Base-by-base conservation (phyloP, 306 rosid species). In the Astragalus glycyphyllos region DNA sequence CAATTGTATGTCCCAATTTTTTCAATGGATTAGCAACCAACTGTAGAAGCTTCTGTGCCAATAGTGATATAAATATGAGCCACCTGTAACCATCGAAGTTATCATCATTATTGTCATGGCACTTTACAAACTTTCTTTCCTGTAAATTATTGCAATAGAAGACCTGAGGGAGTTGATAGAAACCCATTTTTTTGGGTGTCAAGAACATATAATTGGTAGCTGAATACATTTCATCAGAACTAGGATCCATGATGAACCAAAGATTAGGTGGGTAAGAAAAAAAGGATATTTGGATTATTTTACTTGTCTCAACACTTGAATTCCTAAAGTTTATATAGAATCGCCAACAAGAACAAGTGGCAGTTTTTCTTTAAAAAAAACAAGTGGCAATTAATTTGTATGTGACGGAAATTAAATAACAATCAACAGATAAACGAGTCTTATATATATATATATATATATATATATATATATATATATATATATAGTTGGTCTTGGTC, bases 161-260 rank as follows among this genome's bases (percentile, higher is more conserved):
- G 47, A 84, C 32, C 44, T 12, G 49, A 58, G 80, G 12, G 37
- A 82, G 81, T 73, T 86, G 86, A 35, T 69, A 42, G 37, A 84
- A 75, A 8, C 86, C 64, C 76, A 75, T 45, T 4, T 84, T 77
- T 31, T 82, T 58, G 11, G 81, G 94, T 8, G 53, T 78, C 87
- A 84, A 58, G 10, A 84, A 20, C 83, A 86, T 26, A 10, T 70
- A 73, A 3, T 31, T 61, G 69, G 77, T 14, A 29, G 80, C 79
- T 31, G 78, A 80, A 53, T 51, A 9, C 13, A 54, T 80, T 58
- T 81, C 6, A 38, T 58, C 42, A 45, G 78, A 57, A 4, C 16
- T 5, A 10, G 3, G 0, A 42, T 13, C 49, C 75, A 71, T 67
- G 73, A 65, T 46, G 42, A 11, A n/a, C 41, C 4, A 29, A n/a